phyloP scores from a whole-genome alignment of 352 stramenopile genomes.

The Phytophthora pistaciae region DNA sequence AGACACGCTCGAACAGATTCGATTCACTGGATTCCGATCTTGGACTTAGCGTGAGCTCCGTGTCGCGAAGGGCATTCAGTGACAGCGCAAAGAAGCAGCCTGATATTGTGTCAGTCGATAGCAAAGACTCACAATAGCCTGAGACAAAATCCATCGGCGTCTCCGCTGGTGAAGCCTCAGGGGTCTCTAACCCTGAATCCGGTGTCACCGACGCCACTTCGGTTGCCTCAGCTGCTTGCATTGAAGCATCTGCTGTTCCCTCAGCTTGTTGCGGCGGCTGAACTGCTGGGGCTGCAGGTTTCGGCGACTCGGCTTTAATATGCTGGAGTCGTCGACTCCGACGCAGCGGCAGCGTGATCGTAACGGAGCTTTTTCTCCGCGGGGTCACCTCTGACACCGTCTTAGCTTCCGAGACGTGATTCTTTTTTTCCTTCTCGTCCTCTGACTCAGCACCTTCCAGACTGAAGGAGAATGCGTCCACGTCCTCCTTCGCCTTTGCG shows the following conservation, averaged over 20 bases:
- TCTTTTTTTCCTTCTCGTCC: conserved; percentile 5
- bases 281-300: conserved; percentile 3
- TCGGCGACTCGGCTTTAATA: conserved; percentile 27
- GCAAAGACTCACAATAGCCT: conserved; percentile 39
- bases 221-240: background rate
- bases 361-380: conserved; percentile 18
- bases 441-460: conserved; percentile 11
- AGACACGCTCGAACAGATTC: conserved; percentile 36
- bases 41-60: conserved; percentile 15
- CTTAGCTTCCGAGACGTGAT: background rate
- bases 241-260: background rate
- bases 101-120: conserved; percentile 51
- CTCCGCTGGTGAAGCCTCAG: background rate
- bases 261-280: background rate
- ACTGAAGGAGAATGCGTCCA: conserved; percentile 11
- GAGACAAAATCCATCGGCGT: conserved; percentile 34
- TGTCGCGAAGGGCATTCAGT: conserved; percentile 43
- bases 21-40: conserved; percentile 9
- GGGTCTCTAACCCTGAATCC: background rate
- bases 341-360: conserved; percentile 21
- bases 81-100: conserved; percentile 52
- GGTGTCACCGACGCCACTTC: background rate
- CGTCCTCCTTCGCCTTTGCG: conserved; percentile 11
- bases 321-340: conserved; percentile 39
- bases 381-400: background rate